Evolutionary conservation across 345 rosid species (phyloP), one percentile per base, ranked within the genome.

Genomic region (Durio zibethinus): DNA sequence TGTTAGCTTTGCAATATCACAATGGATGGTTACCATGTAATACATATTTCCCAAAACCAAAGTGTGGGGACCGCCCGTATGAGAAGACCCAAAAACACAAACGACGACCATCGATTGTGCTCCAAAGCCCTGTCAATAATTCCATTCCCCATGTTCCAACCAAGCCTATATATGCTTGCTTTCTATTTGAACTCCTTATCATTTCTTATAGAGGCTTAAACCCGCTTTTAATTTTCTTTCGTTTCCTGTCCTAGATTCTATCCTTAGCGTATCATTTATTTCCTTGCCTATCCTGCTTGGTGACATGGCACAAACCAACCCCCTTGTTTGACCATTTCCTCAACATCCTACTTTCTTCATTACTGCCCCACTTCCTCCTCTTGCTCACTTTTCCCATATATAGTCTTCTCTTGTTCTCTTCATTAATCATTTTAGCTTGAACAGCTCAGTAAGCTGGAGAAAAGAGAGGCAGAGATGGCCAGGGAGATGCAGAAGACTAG

Each of bases 401-500:
- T 18, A 10, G 1, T 29, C 45, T 43, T 18, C 59, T 21, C 1
- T 36, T 36, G 1, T 40, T 40, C 43, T 40, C 27, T 52, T 3
- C 2, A 59, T 21, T 73, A 1, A 36, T 31, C 7, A 6, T 53
- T 14, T 42, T 35, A 47, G 31, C 53, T 45, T 29, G 23, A 61
- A 43, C 27, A 23, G 4, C 42, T 56, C n/a, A 20, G 38, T 15
- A 25, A 62, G 35, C 10, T 35, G 12, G 16, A 25, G 57, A 72
- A 18, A n/a, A 70, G 54, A n/a, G 23, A 38, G 27, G 33, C 50
- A 77, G 65, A 81, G 63, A 79, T 81, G 87, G 87, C 77, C 38
- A 78, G 27, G 31, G 86, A 84, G 78, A 81, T 80, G 84, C 82
- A 79, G 7, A 77, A 53, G 25, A 73, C 48, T 76, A 79, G 78